Percentiles rank a stretch among this genome's conserved stretches.
These are phyloP conservation scores for Monosporozyma servazzii DNA, from an alignment of 805 yeast genomes.

Conservation along the genomic window DNA sequence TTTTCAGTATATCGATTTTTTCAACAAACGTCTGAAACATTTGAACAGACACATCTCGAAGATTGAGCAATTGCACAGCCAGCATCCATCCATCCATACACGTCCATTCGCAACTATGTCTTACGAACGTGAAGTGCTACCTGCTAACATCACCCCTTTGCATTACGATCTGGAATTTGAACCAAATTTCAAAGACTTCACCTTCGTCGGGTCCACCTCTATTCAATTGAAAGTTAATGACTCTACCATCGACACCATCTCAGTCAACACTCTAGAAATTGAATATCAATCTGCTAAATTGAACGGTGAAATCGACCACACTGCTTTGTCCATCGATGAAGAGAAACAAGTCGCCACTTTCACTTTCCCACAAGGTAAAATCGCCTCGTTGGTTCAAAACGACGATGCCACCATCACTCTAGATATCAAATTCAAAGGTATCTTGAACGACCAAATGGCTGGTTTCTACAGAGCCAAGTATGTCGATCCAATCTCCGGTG, in stretches of 20 bases:
- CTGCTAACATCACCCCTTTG: conserved; percentile 55
- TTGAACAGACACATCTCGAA: too few species aligned
- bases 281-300: conserved; percentile 45
- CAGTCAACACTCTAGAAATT: conserved; percentile 57
- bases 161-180: conserved; percentile 62
- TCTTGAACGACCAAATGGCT: conserved; percentile 57
- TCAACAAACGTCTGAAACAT: too few species aligned
- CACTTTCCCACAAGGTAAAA: conserved; percentile 38
- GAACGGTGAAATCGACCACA: conserved; percentile 34
- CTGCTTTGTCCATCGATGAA: conserved; percentile 30
- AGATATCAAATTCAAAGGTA: conserved; percentile 48
- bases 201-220: conserved; percentile 44
- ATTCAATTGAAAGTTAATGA: conserved; percentile 49
- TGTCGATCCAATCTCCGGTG: conserved; percentile 34
- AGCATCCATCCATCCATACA: too few species aligned
- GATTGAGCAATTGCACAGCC: too few species aligned
- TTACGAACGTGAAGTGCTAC: conserved; percentile 38
- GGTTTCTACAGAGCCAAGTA: conserved; percentile 66
- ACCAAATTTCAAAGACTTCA: conserved; percentile 51
- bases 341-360: conserved; percentile 58
- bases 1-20: too few species aligned
- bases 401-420: conserved; percentile 33
- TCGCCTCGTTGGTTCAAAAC: conserved; percentile 21
- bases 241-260: conserved; percentile 33
- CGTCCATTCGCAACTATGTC: background rate